Conservation (phyloP, 2,329 filamentous ascomycete species). For the Catunica adiposa region DNA sequence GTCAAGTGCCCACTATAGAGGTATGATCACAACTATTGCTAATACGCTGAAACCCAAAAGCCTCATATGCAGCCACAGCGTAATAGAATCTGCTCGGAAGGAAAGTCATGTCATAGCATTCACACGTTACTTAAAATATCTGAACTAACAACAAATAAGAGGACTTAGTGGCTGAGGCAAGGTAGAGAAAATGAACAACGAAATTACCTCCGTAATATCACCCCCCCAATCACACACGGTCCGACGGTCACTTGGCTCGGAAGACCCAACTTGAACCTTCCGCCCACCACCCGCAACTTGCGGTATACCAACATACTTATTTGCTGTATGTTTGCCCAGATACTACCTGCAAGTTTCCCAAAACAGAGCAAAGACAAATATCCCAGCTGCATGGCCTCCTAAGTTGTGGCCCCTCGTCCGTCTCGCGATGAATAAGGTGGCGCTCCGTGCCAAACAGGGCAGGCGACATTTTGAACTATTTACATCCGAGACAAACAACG, state of each 20-base stretch:
- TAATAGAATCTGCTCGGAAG: background rate
- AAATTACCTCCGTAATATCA: too few species aligned
- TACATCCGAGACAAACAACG: background rate
- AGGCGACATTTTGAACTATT: background rate
- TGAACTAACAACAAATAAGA: background rate
- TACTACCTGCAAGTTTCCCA: background rate
- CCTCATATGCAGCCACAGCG: background rate
- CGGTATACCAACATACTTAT: background rate
- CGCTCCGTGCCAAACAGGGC: background rate
- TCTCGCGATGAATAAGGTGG: background rate
- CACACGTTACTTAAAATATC: too few species aligned
- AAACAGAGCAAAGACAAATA: too few species aligned
- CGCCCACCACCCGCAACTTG: background rate
- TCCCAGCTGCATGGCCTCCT: too few species aligned
- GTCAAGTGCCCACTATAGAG: background rate
- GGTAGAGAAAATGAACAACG: background rate
- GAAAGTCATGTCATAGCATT: too few species aligned
- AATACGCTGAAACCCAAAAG: background rate
- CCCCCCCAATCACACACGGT: background rate
- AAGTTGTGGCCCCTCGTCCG: background rate
- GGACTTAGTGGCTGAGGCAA: background rate
- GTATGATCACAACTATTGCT: background rate
- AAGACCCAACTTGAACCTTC: background rate
- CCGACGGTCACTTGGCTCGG: background rate
- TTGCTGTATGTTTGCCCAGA: background rate